Conservation (phyloP, 1,284 basidiomycete genomes). For the Bjerkandera adusta region DNA sequence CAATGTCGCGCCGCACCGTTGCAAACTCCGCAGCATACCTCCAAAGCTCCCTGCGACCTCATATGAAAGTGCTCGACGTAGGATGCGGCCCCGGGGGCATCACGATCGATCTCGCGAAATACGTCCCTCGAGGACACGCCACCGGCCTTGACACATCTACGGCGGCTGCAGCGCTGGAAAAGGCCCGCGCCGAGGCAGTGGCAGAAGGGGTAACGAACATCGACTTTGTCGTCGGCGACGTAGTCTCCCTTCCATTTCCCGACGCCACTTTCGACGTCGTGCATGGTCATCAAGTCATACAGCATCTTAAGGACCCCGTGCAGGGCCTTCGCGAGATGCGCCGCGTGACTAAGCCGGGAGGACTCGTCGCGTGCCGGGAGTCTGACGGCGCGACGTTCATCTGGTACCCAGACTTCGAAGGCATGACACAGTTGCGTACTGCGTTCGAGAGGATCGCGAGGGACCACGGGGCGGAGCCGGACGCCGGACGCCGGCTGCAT, state of each 20-base stretch:
- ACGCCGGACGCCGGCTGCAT: conserved; percentile 11
- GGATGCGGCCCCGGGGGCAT: conserved; percentile 43
- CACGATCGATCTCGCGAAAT: conserved; percentile 33
- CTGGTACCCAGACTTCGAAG: conserved; percentile 24
- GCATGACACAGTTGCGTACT: conserved; percentile 13
- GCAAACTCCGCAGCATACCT: conserved; percentile 37
- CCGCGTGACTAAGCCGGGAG: conserved; percentile 35
- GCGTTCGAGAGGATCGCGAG: conserved; percentile 16
- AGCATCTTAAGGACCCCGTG: conserved; percentile 35
- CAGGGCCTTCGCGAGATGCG: conserved; percentile 34
- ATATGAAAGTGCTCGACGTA: conserved; percentile 39
- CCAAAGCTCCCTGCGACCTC: conserved; percentile 29
- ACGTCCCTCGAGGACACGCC: conserved; percentile 34
- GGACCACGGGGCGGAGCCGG: conserved; percentile 16
- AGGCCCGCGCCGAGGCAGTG: conserved; percentile 26
- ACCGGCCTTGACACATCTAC: conserved; percentile 32
- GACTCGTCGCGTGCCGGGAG: conserved; percentile 34
- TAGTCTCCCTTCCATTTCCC: conserved; percentile 21
- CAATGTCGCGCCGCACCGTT: conserved; percentile 33
- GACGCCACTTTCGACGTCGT: conserved; percentile 36
- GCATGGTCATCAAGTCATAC: conserved; percentile 38
- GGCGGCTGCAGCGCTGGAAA: conserved; percentile 18
- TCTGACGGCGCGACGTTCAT: conserved; percentile 21
- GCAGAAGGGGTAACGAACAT: conserved; percentile 26
- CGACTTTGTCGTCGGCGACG: conserved; percentile 28